Evolutionary conservation across 345 rosid genomes (phyloP).

Genomic region (Salix arbutifolia): DNA sequence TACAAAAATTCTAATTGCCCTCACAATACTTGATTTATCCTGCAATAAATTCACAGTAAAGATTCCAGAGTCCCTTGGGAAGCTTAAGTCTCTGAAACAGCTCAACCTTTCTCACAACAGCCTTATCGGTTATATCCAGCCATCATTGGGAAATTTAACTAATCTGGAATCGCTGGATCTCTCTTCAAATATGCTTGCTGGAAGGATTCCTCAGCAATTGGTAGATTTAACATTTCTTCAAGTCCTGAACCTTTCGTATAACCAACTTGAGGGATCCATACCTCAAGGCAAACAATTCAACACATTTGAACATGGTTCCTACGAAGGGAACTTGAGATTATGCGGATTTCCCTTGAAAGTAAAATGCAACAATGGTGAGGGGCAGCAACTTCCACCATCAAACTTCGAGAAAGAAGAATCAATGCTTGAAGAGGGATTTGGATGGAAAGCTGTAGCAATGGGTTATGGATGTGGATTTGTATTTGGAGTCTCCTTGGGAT

Average conservation of each 20-base stretch:
- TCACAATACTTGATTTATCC: constrained; percentile 8
- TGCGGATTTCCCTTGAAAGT: constrained; percentile 14
- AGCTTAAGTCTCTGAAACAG: neutral
- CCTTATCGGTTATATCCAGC: no score
- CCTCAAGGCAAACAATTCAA: neutral
- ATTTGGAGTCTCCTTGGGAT: no score
- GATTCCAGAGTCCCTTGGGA: neutral
- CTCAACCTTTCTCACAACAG: constrained; percentile 15
- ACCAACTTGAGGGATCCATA: constrained; percentile 1
- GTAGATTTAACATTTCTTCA: neutral
- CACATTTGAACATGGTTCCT: neutral
- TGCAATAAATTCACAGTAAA: constrained; percentile 1
- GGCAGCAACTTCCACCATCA: neutral
- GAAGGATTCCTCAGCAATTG: neutral
- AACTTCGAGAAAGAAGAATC: neutral
- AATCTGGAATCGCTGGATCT: no score
- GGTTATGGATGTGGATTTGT: no score
- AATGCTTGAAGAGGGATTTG: neutral
- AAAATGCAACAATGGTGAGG: neutral
- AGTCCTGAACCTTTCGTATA: neutral
- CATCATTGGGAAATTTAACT: neutral
- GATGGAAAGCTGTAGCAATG: no score
- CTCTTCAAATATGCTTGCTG: no score
- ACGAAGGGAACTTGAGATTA: constrained; percentile 6
- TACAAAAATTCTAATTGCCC: neutral